These are phyloP conservation scores for Parsonsia alboflavescens DNA, from an alignment of 257 asterid genomes.

Conservation along the genomic window DNA sequence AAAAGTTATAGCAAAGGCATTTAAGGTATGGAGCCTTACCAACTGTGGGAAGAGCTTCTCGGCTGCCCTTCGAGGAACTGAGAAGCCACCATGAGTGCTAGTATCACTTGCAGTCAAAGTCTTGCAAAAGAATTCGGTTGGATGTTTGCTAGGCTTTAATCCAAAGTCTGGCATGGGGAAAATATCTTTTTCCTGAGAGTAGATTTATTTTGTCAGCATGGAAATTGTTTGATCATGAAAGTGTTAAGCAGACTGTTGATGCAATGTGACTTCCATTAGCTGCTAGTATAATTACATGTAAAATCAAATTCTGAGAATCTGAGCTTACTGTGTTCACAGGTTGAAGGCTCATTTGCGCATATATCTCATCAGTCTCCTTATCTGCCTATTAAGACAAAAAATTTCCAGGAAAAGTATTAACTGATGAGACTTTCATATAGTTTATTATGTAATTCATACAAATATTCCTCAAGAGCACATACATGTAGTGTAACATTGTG, in stretches of 20 bases:
- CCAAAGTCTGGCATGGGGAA: constrained; percentile 86
- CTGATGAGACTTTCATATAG: neutral
- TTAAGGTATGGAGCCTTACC: constrained; percentile 32
- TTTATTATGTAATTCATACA: neutral
- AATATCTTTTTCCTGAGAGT: constrained; percentile 73
- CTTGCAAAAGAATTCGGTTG: constrained; percentile 91
- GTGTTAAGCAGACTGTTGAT: neutral
- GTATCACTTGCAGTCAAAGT: constrained; percentile 95
- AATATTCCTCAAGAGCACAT: constrained; percentile 18
- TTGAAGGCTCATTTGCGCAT: constrained; percentile 95
- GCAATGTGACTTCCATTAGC: neutral
- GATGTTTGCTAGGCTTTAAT: constrained; percentile 68
- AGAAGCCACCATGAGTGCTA: constrained; percentile 97
- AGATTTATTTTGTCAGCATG: constrained; percentile 8
- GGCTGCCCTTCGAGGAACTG: constrained; percentile 95
- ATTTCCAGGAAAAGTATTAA: constrained; percentile 1
- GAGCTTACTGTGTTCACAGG: constrained; percentile 74
- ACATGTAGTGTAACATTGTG: constrained; percentile 84
- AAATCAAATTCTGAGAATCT: constrained; percentile 1
- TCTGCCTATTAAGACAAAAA: constrained; percentile 58
- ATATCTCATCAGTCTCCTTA: constrained; percentile 90
- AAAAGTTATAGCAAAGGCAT: neutral
- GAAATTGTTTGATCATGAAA: neutral
- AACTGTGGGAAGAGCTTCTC: constrained; percentile 88
- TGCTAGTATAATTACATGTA: neutral